Conservation (phyloP, 1,284 basidiomycete species). For the Blastosporella zonata region DNA sequence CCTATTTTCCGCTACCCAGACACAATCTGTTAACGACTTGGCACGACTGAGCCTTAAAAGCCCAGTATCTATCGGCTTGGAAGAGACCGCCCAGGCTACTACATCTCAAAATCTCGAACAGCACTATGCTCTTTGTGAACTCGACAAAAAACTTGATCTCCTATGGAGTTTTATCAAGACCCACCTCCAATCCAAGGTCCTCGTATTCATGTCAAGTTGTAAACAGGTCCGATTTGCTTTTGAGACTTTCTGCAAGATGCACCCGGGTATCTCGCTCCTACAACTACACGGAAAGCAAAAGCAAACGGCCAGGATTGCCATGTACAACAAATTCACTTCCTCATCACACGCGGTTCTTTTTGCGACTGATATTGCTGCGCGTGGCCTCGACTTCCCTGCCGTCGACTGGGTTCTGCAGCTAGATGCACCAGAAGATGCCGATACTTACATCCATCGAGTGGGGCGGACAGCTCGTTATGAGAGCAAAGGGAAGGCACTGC, state of each 20-base stretch:
- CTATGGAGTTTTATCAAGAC: conserved; percentile 96
- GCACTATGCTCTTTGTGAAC: conserved; percentile 82
- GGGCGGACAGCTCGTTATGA: conserved; percentile 95
- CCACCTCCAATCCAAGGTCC: conserved; percentile 88
- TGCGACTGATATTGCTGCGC: conserved; percentile 96
- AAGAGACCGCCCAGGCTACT: conserved; percentile 43
- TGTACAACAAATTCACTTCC: conserved; percentile 80
- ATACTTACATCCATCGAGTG: conserved; percentile 97
- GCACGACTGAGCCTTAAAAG: conserved; percentile 88
- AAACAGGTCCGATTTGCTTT: conserved; percentile 98
- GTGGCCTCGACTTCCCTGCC: conserved; percentile 95
- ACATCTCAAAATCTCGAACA: conserved; percentile 76
- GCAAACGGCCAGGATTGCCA: conserved; percentile 81
- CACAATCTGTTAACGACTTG: conserved; percentile 85
- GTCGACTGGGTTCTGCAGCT: conserved; percentile 98
- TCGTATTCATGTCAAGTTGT: conserved; percentile 94
- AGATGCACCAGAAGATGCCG: conserved; percentile 98
- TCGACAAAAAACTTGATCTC: conserved; percentile 89
- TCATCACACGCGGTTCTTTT: conserved; percentile 82
- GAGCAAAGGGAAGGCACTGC: conserved; percentile 82
- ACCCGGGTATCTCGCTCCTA: conserved; percentile 89
- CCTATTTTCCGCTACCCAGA: conserved; percentile 96
- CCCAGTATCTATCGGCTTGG: conserved; percentile 75
- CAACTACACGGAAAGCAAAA: conserved; percentile 98
- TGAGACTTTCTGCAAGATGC: conserved; percentile 93